A percentile compares a stretch with the other conserved stretches of the same genome.
phyloP scores from a whole-genome alignment of 1,284 basidiomycete genomes.

The Cerioporus squamosus region DNA sequence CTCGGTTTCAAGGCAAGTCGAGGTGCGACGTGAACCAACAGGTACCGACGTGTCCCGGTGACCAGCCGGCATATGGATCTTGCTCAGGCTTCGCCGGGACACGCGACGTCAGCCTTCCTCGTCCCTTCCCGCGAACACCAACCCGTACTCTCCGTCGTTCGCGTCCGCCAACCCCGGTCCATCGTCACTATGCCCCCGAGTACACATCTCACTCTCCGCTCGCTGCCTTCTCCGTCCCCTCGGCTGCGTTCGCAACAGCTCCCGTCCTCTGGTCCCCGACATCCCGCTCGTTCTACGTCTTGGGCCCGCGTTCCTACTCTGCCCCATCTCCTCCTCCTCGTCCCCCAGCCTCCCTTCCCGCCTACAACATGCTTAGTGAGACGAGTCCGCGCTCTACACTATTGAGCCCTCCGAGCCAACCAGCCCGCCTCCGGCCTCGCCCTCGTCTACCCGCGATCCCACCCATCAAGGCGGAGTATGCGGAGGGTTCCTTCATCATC shows the following conservation, averaged over 20 bases:
- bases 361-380: slow-evolving; percentile 23
- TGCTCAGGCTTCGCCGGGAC: no score
- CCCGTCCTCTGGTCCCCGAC: slow-evolving; percentile 9
- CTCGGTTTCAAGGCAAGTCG: no score
- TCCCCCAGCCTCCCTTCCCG: slow-evolving; percentile 9
- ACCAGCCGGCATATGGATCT: no score
- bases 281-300: slow-evolving; percentile 9
- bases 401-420: slow-evolving; percentile 17
- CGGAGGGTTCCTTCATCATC: slow-evolving; percentile 35
- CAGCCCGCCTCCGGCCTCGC: neutral
- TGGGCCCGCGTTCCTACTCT: slow-evolving; percentile 16
- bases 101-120: slow-evolving; percentile 14
- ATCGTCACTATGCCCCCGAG: slow-evolving; percentile 5
- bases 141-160: slow-evolving; percentile 2
- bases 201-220: slow-evolving; percentile 6
- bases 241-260: slow-evolving; percentile 1
- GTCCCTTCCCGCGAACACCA: no score
- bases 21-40: no score
- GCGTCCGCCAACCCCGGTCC: slow-evolving; percentile 13
- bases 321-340: slow-evolving; percentile 5
- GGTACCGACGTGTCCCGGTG: no score
- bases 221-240: slow-evolving; percentile 7
- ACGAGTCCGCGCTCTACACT: slow-evolving; percentile 18
- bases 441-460: slow-evolving; percentile 3
- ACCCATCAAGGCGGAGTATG: slow-evolving; percentile 25